Conservation (phyloP, 2,329 filamentous ascomycete genomes). For the Exophiala alcalophila region DNA sequence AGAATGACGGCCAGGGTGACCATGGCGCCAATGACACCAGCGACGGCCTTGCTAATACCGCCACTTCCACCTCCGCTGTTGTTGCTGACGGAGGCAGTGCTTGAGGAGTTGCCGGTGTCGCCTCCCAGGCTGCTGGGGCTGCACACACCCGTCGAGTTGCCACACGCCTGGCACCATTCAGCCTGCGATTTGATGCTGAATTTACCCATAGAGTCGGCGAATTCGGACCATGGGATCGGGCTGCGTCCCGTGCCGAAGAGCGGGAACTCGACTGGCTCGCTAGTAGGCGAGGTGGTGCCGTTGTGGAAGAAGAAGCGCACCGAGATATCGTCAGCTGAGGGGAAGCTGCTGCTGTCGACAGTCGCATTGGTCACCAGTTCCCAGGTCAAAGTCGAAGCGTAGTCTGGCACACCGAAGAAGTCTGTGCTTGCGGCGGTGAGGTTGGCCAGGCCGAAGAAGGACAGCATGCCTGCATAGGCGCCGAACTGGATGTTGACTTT, state of each 20-base stretch:
- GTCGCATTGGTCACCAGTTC: slow-evolving; percentile 61
- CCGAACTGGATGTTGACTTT: slow-evolving; percentile 58
- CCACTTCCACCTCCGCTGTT: slow-evolving; percentile 38
- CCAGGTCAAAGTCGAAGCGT: slow-evolving; percentile 76
- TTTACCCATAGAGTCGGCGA: slow-evolving; percentile 60
- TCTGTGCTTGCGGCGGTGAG: slow-evolving; percentile 51
- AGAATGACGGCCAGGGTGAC: slow-evolving; percentile 65
- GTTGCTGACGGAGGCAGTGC: slow-evolving; percentile 32
- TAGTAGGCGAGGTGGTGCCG: slow-evolving; percentile 50
- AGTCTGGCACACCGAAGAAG: slow-evolving; percentile 78
- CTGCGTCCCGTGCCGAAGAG: slow-evolving; percentile 57
- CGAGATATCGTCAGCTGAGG: slow-evolving; percentile 46
- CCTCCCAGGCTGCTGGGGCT: slow-evolving; percentile 42
- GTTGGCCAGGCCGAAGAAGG: slow-evolving; percentile 60
- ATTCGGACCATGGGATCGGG: slow-evolving; percentile 65
- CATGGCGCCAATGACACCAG: slow-evolving; percentile 74
- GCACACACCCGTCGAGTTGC: slow-evolving; percentile 67
- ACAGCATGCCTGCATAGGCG: slow-evolving; percentile 59
- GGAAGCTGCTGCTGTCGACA: slow-evolving; percentile 40
- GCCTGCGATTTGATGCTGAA: slow-evolving; percentile 64
- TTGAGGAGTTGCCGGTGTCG: slow-evolving; percentile 31
- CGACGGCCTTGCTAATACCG: slow-evolving; percentile 66
- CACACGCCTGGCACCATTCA: slow-evolving; percentile 73
- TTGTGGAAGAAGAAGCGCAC: slow-evolving; percentile 64
- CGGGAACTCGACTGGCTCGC: slow-evolving; percentile 52